Evolutionary conservation across 169 alveolate genomes (phyloP), one percentile per base, ranked within the genome.

Genomic region (Cryptosporidium tyzzeri): DNA sequence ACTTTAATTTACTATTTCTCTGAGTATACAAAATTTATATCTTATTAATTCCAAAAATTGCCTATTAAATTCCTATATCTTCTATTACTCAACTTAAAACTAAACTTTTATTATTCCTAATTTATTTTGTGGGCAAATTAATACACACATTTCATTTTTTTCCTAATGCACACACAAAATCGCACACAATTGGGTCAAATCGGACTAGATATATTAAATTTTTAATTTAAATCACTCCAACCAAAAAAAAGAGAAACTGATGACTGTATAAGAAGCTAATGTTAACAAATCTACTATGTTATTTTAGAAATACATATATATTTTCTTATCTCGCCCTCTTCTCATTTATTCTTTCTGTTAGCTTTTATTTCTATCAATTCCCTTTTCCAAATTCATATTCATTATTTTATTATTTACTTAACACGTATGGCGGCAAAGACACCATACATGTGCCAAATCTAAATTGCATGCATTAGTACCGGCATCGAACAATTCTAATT

Each of bases 391-490:
- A 26, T 48, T 48, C 6, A 48, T 12, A 14, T 16, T 48, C 5
- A 14, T 48, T 48, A 0, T 48, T 48, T 48, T 14, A 3, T 12
- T 12, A 55, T 18, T 8, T 18, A 8, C 2, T 26, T n/a, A n/a
- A 26, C 67, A n/a, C 35, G 35, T 23, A 8, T n/a, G 67, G 67
- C 67, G 67, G 37, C 37, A 26, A 55, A 55, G 67, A 55, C 67
- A 26, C 35, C 23, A 9, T 55, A 10, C 67, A 26, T 55, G 23
- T 55, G 67, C 67, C 67, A 55, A 55, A 55, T n/a, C 29, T n/a
- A 23, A 55, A 55, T 55, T 55, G 67, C 67, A 55, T 55, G 67
- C 37, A 55, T 21, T n/a, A 55, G 67, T 55, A 55, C 67, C 67
- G 67, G 67, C n/a, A 8, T 55, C 26, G 2, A 26, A 16, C 1